Evolutionary conservation across 2,329 filamentous ascomycete genomes (phyloP).

Genomic region (Monilinia fructicola): DNA sequence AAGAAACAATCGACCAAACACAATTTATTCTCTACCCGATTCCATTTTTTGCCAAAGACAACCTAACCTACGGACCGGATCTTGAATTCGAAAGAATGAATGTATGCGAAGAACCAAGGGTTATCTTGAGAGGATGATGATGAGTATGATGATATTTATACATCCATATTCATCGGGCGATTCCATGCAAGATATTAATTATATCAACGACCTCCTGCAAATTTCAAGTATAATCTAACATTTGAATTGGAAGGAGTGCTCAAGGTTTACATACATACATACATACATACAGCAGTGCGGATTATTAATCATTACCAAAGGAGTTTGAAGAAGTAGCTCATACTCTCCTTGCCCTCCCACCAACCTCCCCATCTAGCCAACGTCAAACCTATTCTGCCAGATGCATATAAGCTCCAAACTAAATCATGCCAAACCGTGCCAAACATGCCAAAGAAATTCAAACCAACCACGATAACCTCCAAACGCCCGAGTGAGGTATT

Average conservation of each 20-base stretch:
- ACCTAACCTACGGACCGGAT: too few species aligned
- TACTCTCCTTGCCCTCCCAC: background rate
- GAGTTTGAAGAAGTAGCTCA: background rate
- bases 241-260: background rate
- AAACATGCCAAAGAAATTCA: constrained; percentile 11
- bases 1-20: too few species aligned
- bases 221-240: background rate
- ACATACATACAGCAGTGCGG: background rate
- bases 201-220: too few species aligned
- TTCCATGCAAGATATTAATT: too few species aligned
- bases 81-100: too few species aligned
- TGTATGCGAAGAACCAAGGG: too few species aligned
- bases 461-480: constrained; percentile 2
- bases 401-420: constrained; percentile 2
- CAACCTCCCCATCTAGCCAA: constrained; percentile 19
- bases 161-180: too few species aligned
- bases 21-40: too few species aligned
- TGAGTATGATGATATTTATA: too few species aligned
- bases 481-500: background rate
- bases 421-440: constrained; percentile 3
- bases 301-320: constrained; percentile 22
- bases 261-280: constrained; percentile 1
- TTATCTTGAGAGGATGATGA: too few species aligned
- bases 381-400: constrained; percentile 3
- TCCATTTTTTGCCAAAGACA: too few species aligned